Base-by-base conservation (phyloP, 2,329 filamentous ascomycete species). In the Aspergillus novoparasiticus region DNA sequence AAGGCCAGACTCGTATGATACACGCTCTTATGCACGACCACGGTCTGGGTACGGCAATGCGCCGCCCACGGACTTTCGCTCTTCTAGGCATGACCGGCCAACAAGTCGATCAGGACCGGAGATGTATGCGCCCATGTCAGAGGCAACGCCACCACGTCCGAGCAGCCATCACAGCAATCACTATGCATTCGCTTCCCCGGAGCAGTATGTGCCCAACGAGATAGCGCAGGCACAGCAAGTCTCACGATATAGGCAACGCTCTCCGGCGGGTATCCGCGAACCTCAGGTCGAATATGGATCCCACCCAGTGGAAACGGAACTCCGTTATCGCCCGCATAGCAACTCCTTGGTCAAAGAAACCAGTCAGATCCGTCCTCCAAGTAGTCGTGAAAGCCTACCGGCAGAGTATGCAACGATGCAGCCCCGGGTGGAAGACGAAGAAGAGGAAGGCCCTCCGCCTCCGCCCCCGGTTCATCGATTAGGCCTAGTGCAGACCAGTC, bases 401-500 rank as follows among this genome's bases (percentile, higher is more conserved):
- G 68, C 71, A 19, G 72, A 78, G 60, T 78, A 81, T 65, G 77
- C 76, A 12, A 76, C 78, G 8, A 82, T 83, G 81, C 81, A 83
- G 62, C 79, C 81, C 10, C 79, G 79, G 0, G 81, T 83, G 54
- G 81, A 82, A 65, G 81, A 83, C 70, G 81, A 78, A 64, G 73
- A 77, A 11, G 77, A 79, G 11, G 76, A 78, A 45, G 73, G 68
- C 6, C 71, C 69, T n/a, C 75, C 76, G 21, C 76, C 77, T 41
- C 75, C 76, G 12, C 76, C 76, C 1, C 76, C 76, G 1, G 71
- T 73, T 14, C 76, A 79, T 64, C 72, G 76, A 57, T 75, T 76
- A 41, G 71, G 70, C 36, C 66, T 73, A 65, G 69, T 68, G 32
- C 72, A 75, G 30, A 63, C 69, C 41, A 72, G 61, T 65, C 69